phyloP scores from a whole-genome alignment of 352 stramenopile genomes.

The Globisporangium camurandrum region DNA sequence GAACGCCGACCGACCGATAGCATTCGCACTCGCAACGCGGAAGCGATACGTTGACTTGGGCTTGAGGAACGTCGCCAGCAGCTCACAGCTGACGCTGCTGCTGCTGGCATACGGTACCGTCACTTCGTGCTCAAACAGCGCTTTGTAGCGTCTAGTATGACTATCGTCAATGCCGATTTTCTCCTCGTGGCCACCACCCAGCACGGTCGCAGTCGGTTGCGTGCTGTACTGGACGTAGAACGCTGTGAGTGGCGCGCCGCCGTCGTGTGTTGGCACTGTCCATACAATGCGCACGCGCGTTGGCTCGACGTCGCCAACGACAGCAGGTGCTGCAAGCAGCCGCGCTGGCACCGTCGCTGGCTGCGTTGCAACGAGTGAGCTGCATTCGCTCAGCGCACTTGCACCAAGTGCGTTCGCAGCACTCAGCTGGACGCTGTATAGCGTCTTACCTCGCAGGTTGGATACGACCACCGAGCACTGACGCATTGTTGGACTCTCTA shows the following conservation, averaged over 20 bases:
- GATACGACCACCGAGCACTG: conserved; percentile 14
- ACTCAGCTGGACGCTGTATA: conserved; percentile 38
- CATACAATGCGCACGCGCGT: conserved; percentile 34
- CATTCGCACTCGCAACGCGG: conserved; percentile 42
- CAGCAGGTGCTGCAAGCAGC: conserved; percentile 17
- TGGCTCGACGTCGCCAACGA: conserved; percentile 31
- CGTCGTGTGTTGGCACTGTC: conserved; percentile 37
- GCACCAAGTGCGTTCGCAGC: conserved; percentile 40
- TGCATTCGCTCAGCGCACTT: conserved; percentile 29
- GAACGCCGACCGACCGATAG: conserved; percentile 23
- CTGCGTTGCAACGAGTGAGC: conserved; percentile 29
- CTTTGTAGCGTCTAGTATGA: conserved; percentile 4
- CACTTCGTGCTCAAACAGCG: conserved; percentile 28
- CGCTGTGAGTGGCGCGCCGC: conserved; percentile 29
- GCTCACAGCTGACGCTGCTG: conserved; percentile 16
- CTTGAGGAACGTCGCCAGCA: conserved; percentile 40
- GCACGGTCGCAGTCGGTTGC: conserved; percentile 3
- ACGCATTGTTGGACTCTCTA: conserved; percentile 15
- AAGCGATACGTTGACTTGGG: conserved; percentile 50
- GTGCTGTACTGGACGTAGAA: conserved; percentile 52
- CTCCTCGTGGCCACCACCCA: conserved; percentile 13
- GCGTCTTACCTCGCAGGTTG: conserved; percentile 30
- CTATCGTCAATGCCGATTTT: neutral
- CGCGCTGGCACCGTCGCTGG: conserved; percentile 25
- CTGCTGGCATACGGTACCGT: too few species aligned